Conservation (phyloP, 305 asterid genomes). For the Vinca major region DNA sequence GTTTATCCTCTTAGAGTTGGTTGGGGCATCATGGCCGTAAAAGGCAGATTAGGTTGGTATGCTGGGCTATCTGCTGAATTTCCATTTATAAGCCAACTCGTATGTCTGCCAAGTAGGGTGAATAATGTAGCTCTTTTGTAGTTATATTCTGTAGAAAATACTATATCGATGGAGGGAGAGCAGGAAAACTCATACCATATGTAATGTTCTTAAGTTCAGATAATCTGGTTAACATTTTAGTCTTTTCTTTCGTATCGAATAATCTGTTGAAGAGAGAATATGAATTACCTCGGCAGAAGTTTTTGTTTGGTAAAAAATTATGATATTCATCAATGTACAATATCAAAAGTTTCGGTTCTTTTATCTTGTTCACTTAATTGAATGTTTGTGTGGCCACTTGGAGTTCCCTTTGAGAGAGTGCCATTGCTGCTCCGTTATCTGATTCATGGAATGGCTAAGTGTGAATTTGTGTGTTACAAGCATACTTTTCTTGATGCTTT, state of each 20-base stretch:
- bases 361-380: neutral
- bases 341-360: neutral
- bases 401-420: neutral
- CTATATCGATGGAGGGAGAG: neutral
- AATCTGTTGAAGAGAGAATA: neutral
- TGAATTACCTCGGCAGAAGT: neutral
- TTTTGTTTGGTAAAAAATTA: neutral
- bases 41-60: neutral
- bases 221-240: neutral
- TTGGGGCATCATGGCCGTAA: neutral
- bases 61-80: constrained; percentile 4
- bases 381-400: neutral
- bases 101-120: neutral
- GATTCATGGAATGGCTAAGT: neutral
- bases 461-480: neutral
- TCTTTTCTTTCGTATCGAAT: neutral
- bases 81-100: neutral
- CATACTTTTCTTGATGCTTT: constrained; percentile 6
- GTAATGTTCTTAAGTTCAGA: neutral
- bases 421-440: neutral
- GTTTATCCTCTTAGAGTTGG: neutral
- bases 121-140: neutral
- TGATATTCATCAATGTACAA: neutral
- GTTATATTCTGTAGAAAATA: neutral
- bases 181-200: neutral